Evolutionary conservation across 2,329 filamentous ascomycete species (phyloP), one percentile per base, ranked within the genome.

Genomic region (Teratosphaeriaceae sp.): DNA sequence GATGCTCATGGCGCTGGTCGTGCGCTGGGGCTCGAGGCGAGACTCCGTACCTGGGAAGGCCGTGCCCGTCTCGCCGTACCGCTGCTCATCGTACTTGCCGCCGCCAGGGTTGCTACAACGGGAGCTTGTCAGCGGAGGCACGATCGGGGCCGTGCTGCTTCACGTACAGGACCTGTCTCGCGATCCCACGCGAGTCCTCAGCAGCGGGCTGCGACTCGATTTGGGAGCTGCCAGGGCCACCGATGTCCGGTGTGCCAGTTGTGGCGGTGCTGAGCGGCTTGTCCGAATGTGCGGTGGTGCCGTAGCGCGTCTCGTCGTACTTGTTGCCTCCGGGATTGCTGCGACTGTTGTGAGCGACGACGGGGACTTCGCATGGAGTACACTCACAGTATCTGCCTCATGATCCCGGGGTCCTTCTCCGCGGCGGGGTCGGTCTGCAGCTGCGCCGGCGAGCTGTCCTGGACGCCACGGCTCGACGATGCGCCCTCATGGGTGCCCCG

Each of bases 311-410:
- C 11, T 51, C 50, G 26, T 56, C 54, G 27, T 55, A 49, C 27
- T 56, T 54, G 31, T 52, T 43, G 27, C 54, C 51, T 26, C 45
- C 46, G 5, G 56, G 52, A 38, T 59, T 56, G n/a, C 35, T 38
- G 6, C 3, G 3, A 8, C 3, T 12, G 8, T 8, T 5, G 19
- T 26, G 8, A 26, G 22, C 19, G 13, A 47, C 37, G 3, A 13
- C 8, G 4, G 3, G 19, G 13, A 4, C 19, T 9, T 7, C 4
- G 3, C 20, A 44, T 26, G 20, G 40, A 20, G 41, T 47, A 44
- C 13, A 47, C n/a, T 29, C 22, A 38, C 41, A 46, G 33, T 18
- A 46, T 38, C 35, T 46, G 44, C 26, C 44, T 38, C 2, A 34
- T 8, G 3, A 44, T 24, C 22, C 44, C 44, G 22, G 29, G 35